phyloP scores from a whole-genome alignment of 2,329 filamentous ascomycete genomes.

The Curvularia lunata region DNA sequence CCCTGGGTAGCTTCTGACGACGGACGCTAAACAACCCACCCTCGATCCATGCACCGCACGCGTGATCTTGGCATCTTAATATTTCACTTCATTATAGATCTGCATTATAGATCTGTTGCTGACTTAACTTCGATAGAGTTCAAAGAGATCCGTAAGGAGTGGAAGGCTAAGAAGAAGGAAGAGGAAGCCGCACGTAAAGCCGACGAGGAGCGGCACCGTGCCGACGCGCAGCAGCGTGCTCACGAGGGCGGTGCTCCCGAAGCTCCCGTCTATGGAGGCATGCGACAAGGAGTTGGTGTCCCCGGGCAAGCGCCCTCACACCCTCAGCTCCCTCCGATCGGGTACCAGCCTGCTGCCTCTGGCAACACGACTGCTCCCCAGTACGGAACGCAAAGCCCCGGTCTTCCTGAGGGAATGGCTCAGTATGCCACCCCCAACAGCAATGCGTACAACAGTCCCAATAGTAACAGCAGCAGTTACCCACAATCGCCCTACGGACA shows the following conservation, averaged over 20 bases:
- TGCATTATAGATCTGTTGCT: conserved; percentile 32
- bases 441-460: conserved; percentile 53
- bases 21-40: conserved; percentile 52
- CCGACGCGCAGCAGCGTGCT: conserved; percentile 60
- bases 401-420: conserved; percentile 57
- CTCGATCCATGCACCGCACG: conserved; percentile 44
- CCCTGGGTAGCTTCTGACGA: conserved; percentile 52
- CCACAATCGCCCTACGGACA: conserved; percentile 59
- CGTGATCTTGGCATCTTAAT: conserved; percentile 44
- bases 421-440: conserved; percentile 55
- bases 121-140: conserved; percentile 71
- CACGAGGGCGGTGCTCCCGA: conserved; percentile 60
- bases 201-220: conserved; percentile 82
- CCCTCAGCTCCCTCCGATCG: conserved; percentile 59
- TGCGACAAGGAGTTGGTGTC: conserved; percentile 54
- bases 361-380: conserved; percentile 52
- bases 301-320: conserved; percentile 55
- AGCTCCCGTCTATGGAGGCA: conserved; percentile 53
- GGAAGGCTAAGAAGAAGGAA: conserved; percentile 99
- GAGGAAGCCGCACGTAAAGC: conserved; percentile 89
- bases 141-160: conserved; percentile 98
- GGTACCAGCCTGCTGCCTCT: conserved; percentile 57
- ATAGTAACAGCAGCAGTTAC: conserved; percentile 56
- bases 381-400: conserved; percentile 54
- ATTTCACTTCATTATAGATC: conserved; percentile 26